Base-by-base conservation (phyloP, 345 rosid genomes). In the Salix brachista region DNA sequence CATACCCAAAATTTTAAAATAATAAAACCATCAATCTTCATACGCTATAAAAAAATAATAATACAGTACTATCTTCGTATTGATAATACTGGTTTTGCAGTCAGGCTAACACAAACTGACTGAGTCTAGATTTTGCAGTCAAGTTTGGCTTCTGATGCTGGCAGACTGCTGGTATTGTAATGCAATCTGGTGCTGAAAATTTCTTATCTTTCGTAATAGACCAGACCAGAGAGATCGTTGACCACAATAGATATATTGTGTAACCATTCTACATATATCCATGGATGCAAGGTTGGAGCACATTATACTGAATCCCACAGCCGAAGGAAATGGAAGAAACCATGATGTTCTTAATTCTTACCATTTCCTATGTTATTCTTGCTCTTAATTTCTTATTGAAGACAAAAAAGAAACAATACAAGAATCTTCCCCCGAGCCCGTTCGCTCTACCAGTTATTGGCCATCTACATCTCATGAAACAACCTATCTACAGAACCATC, bases 351-450 rank as follows among this genome's bases (percentile, higher is more conserved):
- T 73, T 56, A 26, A 4, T 79, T 52, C n/a, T 73, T 65, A 34
- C 75, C 2, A 5, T 75, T 70, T 39, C 77, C n/a, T 10, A 81
- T 28, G 34, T 77, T 37, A 18, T 77, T 4, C 12, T 78, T 37
- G 66, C 75, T 67, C 48, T 62, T 69, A 82, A 77, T 65, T n/a
- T 82, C 12, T 73, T 68, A 41, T 52, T 65, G 8, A 68, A 32
- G 16, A 52, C 50, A n/a, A 64, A 36, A 36, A 65, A 68, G 13
- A 37, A 21, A 4, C 74, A 67, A 28, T 9, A 37, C 36, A 62
- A 64, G 60, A 85, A 87, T 8, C 83, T 78, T 10, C 91, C 92
- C 8, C 92, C 91, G 10, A 73, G 85, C 69, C 92, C 91, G 0
- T 79, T 69, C 7, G 72, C 87, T 3, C 78, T 85, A 12, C 91